Evolutionary conservation across 2,329 filamentous ascomycete genomes (phyloP), one percentile per base, ranked within the genome.

Genomic region (Cladosporium sp.): DNA sequence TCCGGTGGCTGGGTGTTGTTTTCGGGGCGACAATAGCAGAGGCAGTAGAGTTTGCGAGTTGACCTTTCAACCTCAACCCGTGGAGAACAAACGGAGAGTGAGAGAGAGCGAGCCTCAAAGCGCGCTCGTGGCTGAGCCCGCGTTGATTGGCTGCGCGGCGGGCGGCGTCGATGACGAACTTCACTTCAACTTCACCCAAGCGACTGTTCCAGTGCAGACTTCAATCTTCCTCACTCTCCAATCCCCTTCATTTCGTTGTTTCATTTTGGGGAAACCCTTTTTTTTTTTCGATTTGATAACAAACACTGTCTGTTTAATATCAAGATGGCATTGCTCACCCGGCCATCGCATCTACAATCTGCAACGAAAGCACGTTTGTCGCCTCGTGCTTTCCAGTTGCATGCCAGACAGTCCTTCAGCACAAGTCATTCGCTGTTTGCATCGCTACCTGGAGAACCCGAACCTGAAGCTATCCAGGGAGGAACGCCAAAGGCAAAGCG

Each of bases 331-430:
- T 35, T 23, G 6, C 31, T 31, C 11, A 11, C 55, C 2, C 61
- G 61, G 29, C 31, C 61, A 16, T n/a, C 50, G 14, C 50, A 37
- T 26, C 35, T 63, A 11, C 50, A 37, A 33, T 63, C 50, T 26
- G 49, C 61, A 14, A 59, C 62, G 6, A 72, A 72, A 60, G 67
- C 71, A 5, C 69, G 71, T 7, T 64, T 73, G 44, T 68, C 71
- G 6, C 73, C 74, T 31, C 63, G 71, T 16, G 73, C 74, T 52
- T 75, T 74, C 59, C 74, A 75, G 67, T 65, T 75, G 16, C 68
- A 65, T 64, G 68, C 71, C 50, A 71, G 72, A 35, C 70, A 65
- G 14, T 56, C 62, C 16, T 65, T 65, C 44, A 71, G 50, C 68
- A 64, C 55, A 70, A 71, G 52, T 69, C 69, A 49, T 65, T 74